phyloP scores from a whole-genome alignment of 768 basidiomycete genomes.

The Boletus barrowsii region DNA sequence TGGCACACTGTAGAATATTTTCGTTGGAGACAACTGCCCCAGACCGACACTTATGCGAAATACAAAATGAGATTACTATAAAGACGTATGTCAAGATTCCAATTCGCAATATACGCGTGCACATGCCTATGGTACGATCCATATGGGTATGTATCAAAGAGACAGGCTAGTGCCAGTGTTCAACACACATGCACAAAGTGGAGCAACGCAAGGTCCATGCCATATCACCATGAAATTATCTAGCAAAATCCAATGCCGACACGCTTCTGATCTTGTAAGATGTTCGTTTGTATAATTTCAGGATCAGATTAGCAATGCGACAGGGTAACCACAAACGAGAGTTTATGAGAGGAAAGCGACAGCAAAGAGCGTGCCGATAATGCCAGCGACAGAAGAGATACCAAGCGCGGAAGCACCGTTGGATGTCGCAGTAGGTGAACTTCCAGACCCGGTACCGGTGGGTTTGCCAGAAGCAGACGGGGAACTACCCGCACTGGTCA shows the following conservation, averaged over 20 bases:
- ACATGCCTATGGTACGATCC: conserved; percentile 11
- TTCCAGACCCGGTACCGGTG: conserved; percentile 13
- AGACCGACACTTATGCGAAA: no score
- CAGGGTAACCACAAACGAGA: not conserved
- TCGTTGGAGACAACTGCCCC: no score
- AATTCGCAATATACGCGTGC: not conserved
- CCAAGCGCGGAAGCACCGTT: conserved; percentile 25
- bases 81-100: no score
- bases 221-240: conserved; percentile 5
- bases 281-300: conserved; percentile 1
- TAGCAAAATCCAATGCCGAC: not conserved
- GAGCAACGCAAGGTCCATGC: conserved; percentile 7
- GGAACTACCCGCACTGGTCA: not conserved
- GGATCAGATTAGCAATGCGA: not conserved
- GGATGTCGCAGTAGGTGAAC: conserved; percentile 15
- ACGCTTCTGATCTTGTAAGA: not conserved
- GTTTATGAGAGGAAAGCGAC: conserved; percentile 38
- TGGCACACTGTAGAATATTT: no score
- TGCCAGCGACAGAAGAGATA: conserved; percentile 31
- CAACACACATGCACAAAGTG: conserved; percentile 20
- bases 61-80: no score
- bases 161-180: conserved; percentile 23
- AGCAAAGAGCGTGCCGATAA: conserved; percentile 36
- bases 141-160: conserved; percentile 16
- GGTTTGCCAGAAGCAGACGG: not conserved